Evolutionary conservation across 805 yeast species (phyloP), one percentile per base, ranked within the genome.

Genomic region (Brettanomyces custersianus): DNA sequence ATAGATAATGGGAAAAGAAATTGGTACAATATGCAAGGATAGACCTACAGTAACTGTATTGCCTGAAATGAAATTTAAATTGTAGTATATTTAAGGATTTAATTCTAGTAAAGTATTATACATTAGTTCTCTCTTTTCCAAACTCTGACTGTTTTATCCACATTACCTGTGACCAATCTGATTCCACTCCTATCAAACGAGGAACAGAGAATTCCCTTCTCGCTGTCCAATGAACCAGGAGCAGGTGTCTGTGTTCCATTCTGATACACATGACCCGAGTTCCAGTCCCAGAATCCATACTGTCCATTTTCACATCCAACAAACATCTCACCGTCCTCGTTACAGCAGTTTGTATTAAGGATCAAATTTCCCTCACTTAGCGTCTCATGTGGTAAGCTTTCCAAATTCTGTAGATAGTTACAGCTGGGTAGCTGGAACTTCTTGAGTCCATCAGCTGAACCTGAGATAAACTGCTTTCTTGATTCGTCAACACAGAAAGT

Each of bases 381-480:
- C 13, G 62, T 58, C 36, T 68, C 63, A 17, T 50, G 52, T 7
- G 17, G 16, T 19, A 34, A 15, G 8, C 29, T n/a, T 9, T 51
- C 46, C 13, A 71, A 73, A 19, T 55, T 55, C 29, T 82, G 79
- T 15, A 72, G 45, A 33, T 83, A 72, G 4, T 72, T 68, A 9
- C 95, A 95, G 19, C 74, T 74, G 0, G 95, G 94, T 32, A 83
- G 60, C 30, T 71, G 65, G 92, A 96, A 92, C 45, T 88, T 84
- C 47, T 81, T 77, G 34, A 90, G 66, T 24, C 85, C 88, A 45
- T 79, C 83, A 4, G 90, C 71, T 28, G 88, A 86, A 0, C 80
- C 95, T 2, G 94, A 74, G 3, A 82, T 77, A 63, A 90, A 69
- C 2, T 95, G 79, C 1, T 94, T 78, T 51, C 70, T 65, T 47